Percentiles rank a stretch among this genome's conserved stretches.
Conservation (phyloP, 768 basidiomycete genomes). For the Podaxis carcinomalis region DNA sequence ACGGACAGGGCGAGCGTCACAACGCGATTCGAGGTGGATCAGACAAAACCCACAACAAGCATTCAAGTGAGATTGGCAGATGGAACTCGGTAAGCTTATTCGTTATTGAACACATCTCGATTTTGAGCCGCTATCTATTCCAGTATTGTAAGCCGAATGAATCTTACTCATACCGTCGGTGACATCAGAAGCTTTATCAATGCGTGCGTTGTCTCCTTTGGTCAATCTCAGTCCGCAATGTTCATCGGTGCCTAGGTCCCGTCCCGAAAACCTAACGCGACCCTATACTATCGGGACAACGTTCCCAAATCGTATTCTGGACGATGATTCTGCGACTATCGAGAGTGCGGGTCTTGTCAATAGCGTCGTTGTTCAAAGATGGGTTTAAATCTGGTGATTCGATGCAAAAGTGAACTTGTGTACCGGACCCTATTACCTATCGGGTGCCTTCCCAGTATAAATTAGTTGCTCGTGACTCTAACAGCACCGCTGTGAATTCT, state of each 20-base stretch:
- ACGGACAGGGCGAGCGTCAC: constrained; percentile 32
- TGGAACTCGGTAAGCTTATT: constrained; percentile 65
- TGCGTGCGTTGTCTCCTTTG: constrained; percentile 52
- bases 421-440: too few relatives aligned
- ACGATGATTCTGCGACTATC: constrained; percentile 62
- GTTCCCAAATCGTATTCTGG: constrained; percentile 77
- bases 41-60: constrained; percentile 76
- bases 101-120: background rate
- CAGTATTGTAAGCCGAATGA: constrained; percentile 84
- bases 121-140: background rate
- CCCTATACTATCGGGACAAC: constrained; percentile 82
- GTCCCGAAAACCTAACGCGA: constrained; percentile 58
- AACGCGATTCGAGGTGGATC: constrained; percentile 78
- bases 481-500: too few relatives aligned
- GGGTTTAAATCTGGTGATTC: constrained; percentile 34
- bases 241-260: constrained; percentile 42
- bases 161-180: constrained; percentile 82
- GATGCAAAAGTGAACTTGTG: too few relatives aligned
- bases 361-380: constrained; percentile 82
- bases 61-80: constrained; percentile 89
- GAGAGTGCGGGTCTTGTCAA: constrained; percentile 70
- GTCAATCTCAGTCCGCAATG: background rate
- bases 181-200: constrained; percentile 88
- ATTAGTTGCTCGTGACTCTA: too few relatives aligned
- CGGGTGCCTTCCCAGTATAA: too few relatives aligned